phyloP scores from a whole-genome alignment of 2,329 filamentous ascomycete genomes.

The Hypoxylon sp. region DNA sequence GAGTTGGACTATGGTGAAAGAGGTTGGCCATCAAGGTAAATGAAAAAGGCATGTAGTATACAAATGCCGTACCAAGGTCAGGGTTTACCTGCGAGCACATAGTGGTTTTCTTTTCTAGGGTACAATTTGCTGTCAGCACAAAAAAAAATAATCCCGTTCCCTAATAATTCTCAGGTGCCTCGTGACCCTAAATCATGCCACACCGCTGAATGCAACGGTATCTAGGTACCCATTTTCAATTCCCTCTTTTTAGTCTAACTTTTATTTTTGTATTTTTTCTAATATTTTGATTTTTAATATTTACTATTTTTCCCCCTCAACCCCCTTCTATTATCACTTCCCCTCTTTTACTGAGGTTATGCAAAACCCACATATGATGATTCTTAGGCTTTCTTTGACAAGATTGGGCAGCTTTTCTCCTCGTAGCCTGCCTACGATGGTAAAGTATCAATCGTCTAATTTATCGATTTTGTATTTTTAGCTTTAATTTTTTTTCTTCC shows the following conservation, averaged over 20 bases:
- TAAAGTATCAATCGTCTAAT: constrained; percentile 33
- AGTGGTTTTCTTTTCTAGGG: constrained; percentile 22
- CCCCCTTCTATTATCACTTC: constrained; percentile 19
- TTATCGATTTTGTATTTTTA: constrained; percentile 39
- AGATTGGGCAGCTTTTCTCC: constrained; percentile 42
- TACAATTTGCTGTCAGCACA: constrained; percentile 35
- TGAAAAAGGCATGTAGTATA: constrained; percentile 15
- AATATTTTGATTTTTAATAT: constrained; percentile 16
- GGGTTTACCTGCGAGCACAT: constrained; percentile 26
- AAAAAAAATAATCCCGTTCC: constrained; percentile 40
- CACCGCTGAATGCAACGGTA: constrained; percentile 47
- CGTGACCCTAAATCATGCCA: constrained; percentile 47
- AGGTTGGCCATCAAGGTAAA: constrained; percentile 33
- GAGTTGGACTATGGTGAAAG: constrained; percentile 23
- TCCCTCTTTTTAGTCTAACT: constrained; percentile 25
- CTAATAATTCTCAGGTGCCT: constrained; percentile 35
- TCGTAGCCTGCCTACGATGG: constrained; percentile 28
- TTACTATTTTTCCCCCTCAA: constrained; percentile 17
- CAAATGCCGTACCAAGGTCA: constrained; percentile 32
- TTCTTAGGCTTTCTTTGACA: constrained; percentile 32
- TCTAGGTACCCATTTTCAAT: constrained; percentile 43
- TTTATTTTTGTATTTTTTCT: constrained; percentile 21
- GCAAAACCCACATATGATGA: constrained; percentile 36
- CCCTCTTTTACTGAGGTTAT: constrained; percentile 35
- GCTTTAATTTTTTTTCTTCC: constrained; percentile 15